Conservation (phyloP, 2,329 filamentous ascomycete genomes). For the Monilinia aucupariae region DNA sequence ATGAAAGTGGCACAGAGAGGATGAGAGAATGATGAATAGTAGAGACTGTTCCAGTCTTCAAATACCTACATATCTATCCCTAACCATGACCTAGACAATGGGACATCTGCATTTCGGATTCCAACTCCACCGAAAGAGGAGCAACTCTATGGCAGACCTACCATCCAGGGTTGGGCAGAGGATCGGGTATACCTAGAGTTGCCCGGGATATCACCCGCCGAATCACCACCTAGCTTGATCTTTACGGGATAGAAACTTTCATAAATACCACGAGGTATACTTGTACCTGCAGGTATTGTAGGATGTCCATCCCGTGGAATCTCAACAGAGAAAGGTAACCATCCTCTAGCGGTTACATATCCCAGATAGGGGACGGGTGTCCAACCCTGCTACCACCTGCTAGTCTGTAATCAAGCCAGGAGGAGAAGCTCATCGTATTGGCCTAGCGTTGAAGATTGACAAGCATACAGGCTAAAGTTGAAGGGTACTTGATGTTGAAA, state of each 20-base stretch:
- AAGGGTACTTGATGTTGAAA: background rate
- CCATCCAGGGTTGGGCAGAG: too few relatives aligned
- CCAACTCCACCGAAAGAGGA: constrained; percentile 7
- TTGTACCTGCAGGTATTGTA: too few relatives aligned
- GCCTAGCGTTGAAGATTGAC: background rate
- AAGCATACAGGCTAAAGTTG: background rate
- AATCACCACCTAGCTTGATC: too few relatives aligned
- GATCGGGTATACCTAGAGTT: too few relatives aligned
- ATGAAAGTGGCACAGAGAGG: background rate
- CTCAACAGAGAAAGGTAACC: too few relatives aligned
- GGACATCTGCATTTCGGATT: background rate
- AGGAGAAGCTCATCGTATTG: background rate
- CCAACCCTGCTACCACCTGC: background rate
- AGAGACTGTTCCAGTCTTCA: background rate
- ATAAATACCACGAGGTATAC: too few relatives aligned
- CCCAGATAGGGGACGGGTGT: too few relatives aligned
- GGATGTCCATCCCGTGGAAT: too few relatives aligned
- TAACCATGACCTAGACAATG: background rate
- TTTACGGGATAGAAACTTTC: too few relatives aligned
- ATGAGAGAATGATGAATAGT: background rate
- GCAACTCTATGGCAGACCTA: background rate
- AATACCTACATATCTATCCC: background rate
- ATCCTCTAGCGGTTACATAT: too few relatives aligned
- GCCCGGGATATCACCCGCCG: too few relatives aligned
- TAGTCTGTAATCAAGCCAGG: background rate